phyloP scores from a whole-genome alignment of 2,329 filamentous ascomycete genomes.

The Trichoderma sp. region DNA sequence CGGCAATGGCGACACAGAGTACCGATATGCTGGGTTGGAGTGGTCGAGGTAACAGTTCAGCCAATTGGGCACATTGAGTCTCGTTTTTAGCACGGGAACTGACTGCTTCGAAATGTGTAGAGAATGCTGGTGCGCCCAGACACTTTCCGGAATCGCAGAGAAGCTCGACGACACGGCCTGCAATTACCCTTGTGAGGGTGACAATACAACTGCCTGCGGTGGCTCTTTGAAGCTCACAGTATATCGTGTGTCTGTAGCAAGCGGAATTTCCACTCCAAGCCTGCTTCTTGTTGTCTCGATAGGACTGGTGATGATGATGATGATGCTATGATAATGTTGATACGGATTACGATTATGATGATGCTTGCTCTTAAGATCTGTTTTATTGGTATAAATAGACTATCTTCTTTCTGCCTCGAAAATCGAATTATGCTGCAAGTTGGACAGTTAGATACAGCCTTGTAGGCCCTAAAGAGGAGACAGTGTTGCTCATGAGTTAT shows the following conservation, averaged over 20 bases:
- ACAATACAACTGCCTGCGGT: constrained; percentile 55
- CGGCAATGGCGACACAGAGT: constrained; percentile 41
- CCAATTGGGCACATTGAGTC: background rate
- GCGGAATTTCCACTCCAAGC: background rate
- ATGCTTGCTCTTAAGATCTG: background rate
- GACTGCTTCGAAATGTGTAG: constrained; percentile 34
- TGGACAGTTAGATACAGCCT: background rate
- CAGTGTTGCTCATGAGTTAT: background rate
- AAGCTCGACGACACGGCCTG: constrained; percentile 52
- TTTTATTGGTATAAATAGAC: background rate
- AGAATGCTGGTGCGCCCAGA: constrained; percentile 62
- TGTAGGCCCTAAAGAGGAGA: background rate
- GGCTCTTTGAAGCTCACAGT: constrained; percentile 53
- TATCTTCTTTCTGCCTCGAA: background rate
- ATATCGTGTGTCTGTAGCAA: constrained; percentile 38
- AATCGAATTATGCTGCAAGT: background rate
- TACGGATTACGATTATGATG: background rate
- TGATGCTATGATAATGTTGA: background rate
- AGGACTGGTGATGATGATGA: background rate
- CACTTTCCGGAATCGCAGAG: constrained; percentile 49
- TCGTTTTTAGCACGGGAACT: background rate
- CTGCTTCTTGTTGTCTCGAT: background rate
- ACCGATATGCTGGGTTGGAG: constrained; percentile 57
- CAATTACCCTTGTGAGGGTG: constrained; percentile 55
- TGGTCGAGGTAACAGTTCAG: constrained; percentile 46